Base-by-base conservation (phyloP, 306 rosid genomes). In the Lablab purpureus region DNA sequence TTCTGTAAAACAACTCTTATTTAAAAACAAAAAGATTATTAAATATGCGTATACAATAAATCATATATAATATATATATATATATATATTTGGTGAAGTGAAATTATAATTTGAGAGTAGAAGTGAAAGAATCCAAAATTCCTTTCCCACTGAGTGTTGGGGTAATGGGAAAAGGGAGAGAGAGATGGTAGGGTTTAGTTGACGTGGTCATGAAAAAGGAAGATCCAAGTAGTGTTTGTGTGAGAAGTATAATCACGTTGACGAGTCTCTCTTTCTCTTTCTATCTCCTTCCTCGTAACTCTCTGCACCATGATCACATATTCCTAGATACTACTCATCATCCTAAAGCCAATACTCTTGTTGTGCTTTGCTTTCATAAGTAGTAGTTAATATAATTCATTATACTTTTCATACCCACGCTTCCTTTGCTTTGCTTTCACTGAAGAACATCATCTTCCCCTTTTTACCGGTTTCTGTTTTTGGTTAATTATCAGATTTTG, bases 181-280 rank as follows among this genome's bases (percentile, higher is more conserved):
- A 41, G 0, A 43, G 2, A 59, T 21, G n/a, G 54, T 4, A 13
- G 45, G 11, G 18, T 15, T 54, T 66, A 5, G 65, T 72, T 50
- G 80, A 83, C 83, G 72, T 36, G 58, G 86, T 83, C 86, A 58
- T 67, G 43, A 5, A 47, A 75, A 7, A 49, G 21, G 21, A 49
- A 49, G 7, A 37, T 32, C 6, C 36, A 5, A 32, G 36, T 4
- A 32, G 0, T 32, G 36, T 32, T n/a, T 4, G 5, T 5, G 36
- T 4, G 7, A 4, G 45, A 9, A 40, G 13, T 40, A 10, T 40
- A 4, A 54, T 74, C 15, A 8, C 50, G 52, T 78, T 81, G 85
- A 73, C 78, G 23, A 15, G 67, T 54, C 80, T 64, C 71, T 47
- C 22, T 43, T 13, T 64, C 71, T 47, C 30, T 43, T 7, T 30